Conservation (phyloP, 345 rosid species). For the Arabidopsis suecica region DNA sequence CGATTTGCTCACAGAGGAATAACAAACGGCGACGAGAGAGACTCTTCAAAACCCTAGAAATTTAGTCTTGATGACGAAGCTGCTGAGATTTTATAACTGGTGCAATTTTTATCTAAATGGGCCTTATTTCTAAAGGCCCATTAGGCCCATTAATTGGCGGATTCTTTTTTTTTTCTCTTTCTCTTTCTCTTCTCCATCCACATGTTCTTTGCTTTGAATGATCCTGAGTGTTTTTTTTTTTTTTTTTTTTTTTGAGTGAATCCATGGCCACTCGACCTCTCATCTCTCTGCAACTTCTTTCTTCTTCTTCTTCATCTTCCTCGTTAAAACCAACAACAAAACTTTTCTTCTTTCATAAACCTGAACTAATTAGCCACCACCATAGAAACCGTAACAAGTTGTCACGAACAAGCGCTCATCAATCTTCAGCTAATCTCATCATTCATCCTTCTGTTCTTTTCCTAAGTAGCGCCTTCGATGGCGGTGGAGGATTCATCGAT, state of each 20-base stretch:
- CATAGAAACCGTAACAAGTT: slow-evolving; percentile 39
- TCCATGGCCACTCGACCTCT: slow-evolving; percentile 63
- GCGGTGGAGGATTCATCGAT: slow-evolving; percentile 53
- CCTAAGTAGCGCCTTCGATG: slow-evolving; percentile 57
- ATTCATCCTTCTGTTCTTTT: slow-evolving; percentile 61
- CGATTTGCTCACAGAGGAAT: neutral
- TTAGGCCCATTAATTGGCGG: neutral
- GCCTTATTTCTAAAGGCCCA: neutral
- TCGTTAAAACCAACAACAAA: slow-evolving; percentile 27
- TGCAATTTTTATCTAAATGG: neutral
- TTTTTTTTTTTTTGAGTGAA: slow-evolving; percentile 3
- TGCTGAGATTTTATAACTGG: neutral
- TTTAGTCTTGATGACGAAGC: neutral
- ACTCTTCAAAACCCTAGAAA: slow-evolving; percentile 34
- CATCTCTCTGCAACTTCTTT: slow-evolving; percentile 32
- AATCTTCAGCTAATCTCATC: slow-evolving; percentile 48
- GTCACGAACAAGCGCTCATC: slow-evolving; percentile 40
- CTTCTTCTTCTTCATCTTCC: slow-evolving; percentile 36
- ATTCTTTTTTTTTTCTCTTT: neutral
- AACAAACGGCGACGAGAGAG: slow-evolving; percentile 8
- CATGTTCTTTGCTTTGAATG: neutral
- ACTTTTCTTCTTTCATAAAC: slow-evolving; percentile 34
- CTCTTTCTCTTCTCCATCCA: slow-evolving; percentile 38
- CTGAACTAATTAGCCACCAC: neutral
- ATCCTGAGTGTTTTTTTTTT: neutral